Percentiles rank a stretch among this genome's conserved stretches.
These are phyloP conservation scores for Phytophthora europaea DNA, from an alignment of 352 stramenopile genomes.

Conservation along the genomic window DNA sequence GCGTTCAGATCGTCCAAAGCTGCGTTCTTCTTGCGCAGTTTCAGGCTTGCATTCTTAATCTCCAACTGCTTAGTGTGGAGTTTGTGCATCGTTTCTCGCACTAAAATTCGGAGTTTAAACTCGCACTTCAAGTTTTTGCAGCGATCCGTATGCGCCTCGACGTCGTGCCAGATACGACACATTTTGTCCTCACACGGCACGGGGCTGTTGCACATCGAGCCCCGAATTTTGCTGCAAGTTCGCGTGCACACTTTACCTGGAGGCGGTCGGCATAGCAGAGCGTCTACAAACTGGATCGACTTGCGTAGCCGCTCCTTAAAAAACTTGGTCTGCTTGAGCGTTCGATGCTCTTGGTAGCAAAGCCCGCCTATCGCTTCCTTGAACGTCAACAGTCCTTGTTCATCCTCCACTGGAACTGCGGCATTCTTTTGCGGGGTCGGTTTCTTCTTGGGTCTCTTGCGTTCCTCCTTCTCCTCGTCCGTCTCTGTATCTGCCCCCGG, in stretches of 20 bases:
- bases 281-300: constrained; percentile 77
- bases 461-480: constrained; percentile 27
- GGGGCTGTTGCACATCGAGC: constrained; percentile 69
- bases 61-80: constrained; percentile 63
- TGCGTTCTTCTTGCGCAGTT: constrained; percentile 50
- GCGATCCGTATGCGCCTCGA: constrained; percentile 74
- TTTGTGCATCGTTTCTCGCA: constrained; percentile 83
- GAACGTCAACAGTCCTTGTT: constrained; percentile 57
- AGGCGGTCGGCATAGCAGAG: constrained; percentile 68
- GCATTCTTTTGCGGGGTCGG: background rate
- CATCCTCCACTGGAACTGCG: constrained; percentile 48
- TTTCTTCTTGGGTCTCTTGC: constrained; percentile 23
- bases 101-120: constrained; percentile 75
- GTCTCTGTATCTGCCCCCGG: constrained; percentile 37
- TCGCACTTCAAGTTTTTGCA: constrained; percentile 74
- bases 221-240: constrained; percentile 63
- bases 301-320: constrained; percentile 77
- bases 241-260: constrained; percentile 55
- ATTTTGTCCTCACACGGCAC: constrained; percentile 69
- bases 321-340: constrained; percentile 58
- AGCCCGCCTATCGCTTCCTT: constrained; percentile 74
- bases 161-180: constrained; percentile 80
- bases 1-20: constrained; percentile 43
- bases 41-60: constrained; percentile 39
- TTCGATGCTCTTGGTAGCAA: constrained; percentile 67